A percentile compares a stretch with the other conserved stretches of the same genome.
phyloP scores from a whole-genome alignment of 805 yeast genomes.

The Novakomyces olei region DNA sequence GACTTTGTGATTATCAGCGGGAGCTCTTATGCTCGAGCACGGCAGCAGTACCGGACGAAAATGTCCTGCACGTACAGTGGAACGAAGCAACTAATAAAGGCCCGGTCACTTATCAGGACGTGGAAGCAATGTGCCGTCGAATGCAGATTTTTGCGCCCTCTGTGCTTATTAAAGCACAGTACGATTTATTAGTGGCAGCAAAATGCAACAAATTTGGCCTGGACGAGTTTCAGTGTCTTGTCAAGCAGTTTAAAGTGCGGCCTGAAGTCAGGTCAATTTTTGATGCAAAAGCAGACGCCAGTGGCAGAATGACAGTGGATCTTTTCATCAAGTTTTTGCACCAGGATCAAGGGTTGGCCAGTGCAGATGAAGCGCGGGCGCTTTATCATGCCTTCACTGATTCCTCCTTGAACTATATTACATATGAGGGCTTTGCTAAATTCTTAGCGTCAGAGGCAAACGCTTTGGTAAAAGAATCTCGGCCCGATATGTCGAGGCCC shows the following conservation, averaged over 20 bases:
- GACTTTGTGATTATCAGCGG: no score
- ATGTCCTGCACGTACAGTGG: no score
- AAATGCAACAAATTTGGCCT: slow-evolving; percentile 35
- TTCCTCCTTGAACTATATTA: no score
- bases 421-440: slow-evolving; percentile 19
- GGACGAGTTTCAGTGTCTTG: slow-evolving; percentile 54
- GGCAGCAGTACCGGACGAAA: no score
- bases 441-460: slow-evolving; percentile 17
- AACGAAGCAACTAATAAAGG: no score
- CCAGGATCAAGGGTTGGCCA: no score
- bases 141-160: slow-evolving; percentile 52
- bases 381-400: no score
- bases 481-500: slow-evolving; percentile 36
- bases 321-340: no score
- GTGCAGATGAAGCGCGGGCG: no score
- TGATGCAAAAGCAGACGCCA: slow-evolving; percentile 10
- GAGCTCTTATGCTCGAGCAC: no score
- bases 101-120: no score
- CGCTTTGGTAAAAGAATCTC: slow-evolving; percentile 8
- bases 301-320: background rate
- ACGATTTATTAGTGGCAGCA: slow-evolving; percentile 30
- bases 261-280: slow-evolving; percentile 37
- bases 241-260: slow-evolving; percentile 40
- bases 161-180: slow-evolving; percentile 27
- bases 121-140: slow-evolving; percentile 38